Evolutionary conservation across 139 green algal genomes (phyloP).

Genomic region (Penium margaritaceum): DNA sequence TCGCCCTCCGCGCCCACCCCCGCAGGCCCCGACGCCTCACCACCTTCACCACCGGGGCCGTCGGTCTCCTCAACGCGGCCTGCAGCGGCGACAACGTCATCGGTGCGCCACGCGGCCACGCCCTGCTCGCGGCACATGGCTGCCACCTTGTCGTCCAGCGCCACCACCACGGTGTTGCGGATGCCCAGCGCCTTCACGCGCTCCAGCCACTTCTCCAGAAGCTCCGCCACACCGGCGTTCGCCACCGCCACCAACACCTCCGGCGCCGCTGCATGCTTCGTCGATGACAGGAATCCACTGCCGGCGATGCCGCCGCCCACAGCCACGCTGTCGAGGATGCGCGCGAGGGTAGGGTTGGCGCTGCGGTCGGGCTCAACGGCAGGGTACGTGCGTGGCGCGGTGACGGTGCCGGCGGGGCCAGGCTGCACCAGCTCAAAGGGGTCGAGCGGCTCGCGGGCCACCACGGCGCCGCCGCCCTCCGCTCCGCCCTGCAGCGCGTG

Average conservation of each 20-base stretch:
- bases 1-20: slow-evolving; percentile 49
- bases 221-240: slow-evolving; percentile 67
- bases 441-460: no score
- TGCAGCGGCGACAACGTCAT: slow-evolving; percentile 16
- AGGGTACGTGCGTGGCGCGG: slow-evolving; percentile 17
- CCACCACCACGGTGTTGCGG: slow-evolving; percentile 80
- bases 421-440: no score
- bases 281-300: no score
- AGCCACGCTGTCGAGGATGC: slow-evolving; percentile 61
- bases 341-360: slow-evolving; percentile 6
- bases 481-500: no score
- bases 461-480: no score
- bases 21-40: no score
- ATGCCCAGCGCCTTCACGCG: slow-evolving; percentile 50
- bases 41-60: no score
- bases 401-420: slow-evolving; percentile 23
- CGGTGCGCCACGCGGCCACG: slow-evolving; percentile 34
- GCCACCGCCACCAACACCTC: slow-evolving; percentile 84
- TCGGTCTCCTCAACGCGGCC: no score
- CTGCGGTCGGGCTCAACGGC: slow-evolving; percentile 5
- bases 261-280: no score
- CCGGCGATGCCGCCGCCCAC: no score
- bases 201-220: slow-evolving; percentile 46
- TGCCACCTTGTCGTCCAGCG: slow-evolving; percentile 71
- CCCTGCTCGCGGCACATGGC: slow-evolving; percentile 32